Base-by-base conservation (phyloP, 2,329 filamentous ascomycete genomes). In the Knoxdaviesia capensis region DNA sequence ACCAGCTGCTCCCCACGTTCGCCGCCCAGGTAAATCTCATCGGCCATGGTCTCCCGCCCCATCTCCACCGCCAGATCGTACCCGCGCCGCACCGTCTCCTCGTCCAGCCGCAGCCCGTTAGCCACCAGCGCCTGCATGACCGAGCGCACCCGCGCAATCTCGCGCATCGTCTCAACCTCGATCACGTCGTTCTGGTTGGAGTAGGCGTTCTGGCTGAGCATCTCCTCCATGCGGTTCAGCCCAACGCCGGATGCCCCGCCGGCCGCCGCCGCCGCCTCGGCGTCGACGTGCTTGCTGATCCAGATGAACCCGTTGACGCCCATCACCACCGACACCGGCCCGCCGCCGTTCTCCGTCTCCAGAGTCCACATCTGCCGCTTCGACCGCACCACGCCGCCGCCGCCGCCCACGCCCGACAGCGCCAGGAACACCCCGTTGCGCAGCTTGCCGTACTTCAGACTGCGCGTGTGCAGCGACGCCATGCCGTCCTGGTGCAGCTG, bases 221-320 rank as follows among this genome's bases (percentile, higher is more conserved):
- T 77, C 61, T 98, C 90, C 57, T 96, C 90, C 56, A 94, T 71
- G 49, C 82, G 73, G 42, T 85, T 93, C 52, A 94, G 83, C 64
- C 74, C 54, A 10, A 85, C 80, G 63, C 70, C 49, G 6, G 54
- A 54, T 11, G 8, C 11, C 2, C 11, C 34, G 9, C 60, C 62
- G n/a, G 59, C 56, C n/a, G 64, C 61, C 37, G 69, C 62, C 35
- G 59, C 54, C 36, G 59, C 59, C n/a, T 69, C 67, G 34, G 69
- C 70, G 49, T 82, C 77, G 6, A 80, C 63, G 52, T 93, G 85
- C 62, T 84, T 87, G 59, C 79, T 78, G 53, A 96, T 87, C 81
- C 85, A 98, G 45, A 96, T 86, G 56, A 92, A 96, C 1, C 90
- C 90, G 53, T 98, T 98, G 35, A 98, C 90, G 3, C 90, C 90